Evolutionary conservation across 2,329 filamentous ascomycete genomes (phyloP), one percentile per base, ranked within the genome.

Genomic region (Drechslerella dactyloides): DNA sequence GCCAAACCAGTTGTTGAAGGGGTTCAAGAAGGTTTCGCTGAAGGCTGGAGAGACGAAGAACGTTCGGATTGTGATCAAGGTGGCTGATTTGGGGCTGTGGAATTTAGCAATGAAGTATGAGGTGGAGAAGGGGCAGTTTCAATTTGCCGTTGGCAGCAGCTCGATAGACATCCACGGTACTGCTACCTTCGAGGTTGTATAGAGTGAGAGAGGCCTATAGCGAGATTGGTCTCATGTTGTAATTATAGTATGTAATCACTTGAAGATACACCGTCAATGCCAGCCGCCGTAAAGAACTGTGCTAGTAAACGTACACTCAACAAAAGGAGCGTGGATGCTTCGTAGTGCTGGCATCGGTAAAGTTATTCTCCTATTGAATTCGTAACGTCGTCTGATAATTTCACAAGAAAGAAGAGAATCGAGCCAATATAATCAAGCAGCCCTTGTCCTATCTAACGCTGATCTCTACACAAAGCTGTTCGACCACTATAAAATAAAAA

Each of bases 71-170:
- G 81, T 83, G 17, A 76, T 87, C 19, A 76, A 82, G 30, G 81
- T 86, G 2, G 75, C 77, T 19, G 81, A 84, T 53, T 78, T 85
- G 74, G 85, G 85, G 0, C 76, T 87, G 6, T 87, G 85, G 85
- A 81, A 86, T 77, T 75, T 79, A 11, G 81, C 79, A 35, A 89
- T 90, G 86, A 80, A 87, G 78, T 91, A 91, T 78, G 87, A 90
- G 23, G 88, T 91, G 40, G 89, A 91, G 82, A 84, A 85, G 1
- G 89, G 89, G 1, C 83, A 87, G 44, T 91, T 91, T 77, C 79
- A 82, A 3, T 80, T 90, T 8, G 81, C 83, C 61, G 84, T 88
- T 15, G 89, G 88, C 1, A 79, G 80, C n/a, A 84, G 81, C 33
- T 11, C 59, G 19, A 55, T 70, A 51, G 66, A 70, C 44, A 70